These are phyloP conservation scores for Rhynchosporium agropyri DNA, from an alignment of 2,329 filamentous ascomycete species.

Conservation along the genomic window DNA sequence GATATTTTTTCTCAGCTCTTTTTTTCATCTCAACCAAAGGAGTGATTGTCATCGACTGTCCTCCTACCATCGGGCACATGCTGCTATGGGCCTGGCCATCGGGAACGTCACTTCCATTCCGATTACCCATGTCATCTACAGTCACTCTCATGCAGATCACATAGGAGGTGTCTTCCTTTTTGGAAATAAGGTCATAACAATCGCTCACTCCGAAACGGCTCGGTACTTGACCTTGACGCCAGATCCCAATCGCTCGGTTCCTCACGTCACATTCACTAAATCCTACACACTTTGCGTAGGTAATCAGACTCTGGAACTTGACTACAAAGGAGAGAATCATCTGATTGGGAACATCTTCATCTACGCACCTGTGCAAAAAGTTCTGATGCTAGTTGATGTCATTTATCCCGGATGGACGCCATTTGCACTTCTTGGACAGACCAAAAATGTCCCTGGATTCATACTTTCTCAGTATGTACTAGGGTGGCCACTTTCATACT, in stretches of 20 bases:
- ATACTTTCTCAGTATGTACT: slow-evolving; percentile 31
- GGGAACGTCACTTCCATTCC: slow-evolving; percentile 35
- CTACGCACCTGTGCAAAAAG: slow-evolving; percentile 34
- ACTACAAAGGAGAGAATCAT: slow-evolving; percentile 38
- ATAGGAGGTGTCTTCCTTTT: slow-evolving; percentile 34
- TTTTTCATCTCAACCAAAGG: slow-evolving; percentile 36
- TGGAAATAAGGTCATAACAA: slow-evolving; percentile 26
- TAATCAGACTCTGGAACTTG: slow-evolving; percentile 39
- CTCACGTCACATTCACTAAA: slow-evolving; percentile 32
- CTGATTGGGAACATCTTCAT: slow-evolving; percentile 40
- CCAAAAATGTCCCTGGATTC: slow-evolving; percentile 36
- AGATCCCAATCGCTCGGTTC: slow-evolving; percentile 34
- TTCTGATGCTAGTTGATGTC: slow-evolving; percentile 38
- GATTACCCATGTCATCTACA: slow-evolving; percentile 38
- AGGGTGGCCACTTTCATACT: too few relatives aligned
- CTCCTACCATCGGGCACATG: slow-evolving; percentile 36
- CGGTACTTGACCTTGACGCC: slow-evolving; percentile 24
- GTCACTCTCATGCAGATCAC: slow-evolving; percentile 38
- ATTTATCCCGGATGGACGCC: slow-evolving; percentile 38
- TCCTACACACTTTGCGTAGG: slow-evolving; percentile 29
- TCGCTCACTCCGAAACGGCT: slow-evolving; percentile 34
- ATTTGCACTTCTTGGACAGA: slow-evolving; percentile 32
- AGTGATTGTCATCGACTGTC: slow-evolving; percentile 39
- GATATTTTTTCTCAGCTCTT: slow-evolving; percentile 16
- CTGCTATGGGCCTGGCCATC: slow-evolving; percentile 36